phyloP scores from a whole-genome alignment of 176 grass and related monocot species.

The Sorghum bicolor region Sorghum_bicolor_NCBIv3 NC_012872.2:65697501-65698000 shows the following conservation, averaged over 20 bases:
- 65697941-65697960: slow-evolving; percentile 40
- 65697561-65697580: not conserved
- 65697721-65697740: slow-evolving; percentile 19
- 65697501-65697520: slow-evolving; percentile 1
- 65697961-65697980: not conserved
- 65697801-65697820: slow-evolving; percentile 51
- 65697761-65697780: slow-evolving; percentile 33
- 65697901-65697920: slow-evolving; percentile 56
- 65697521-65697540: not conserved
- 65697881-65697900: slow-evolving; percentile 47
- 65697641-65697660: not conserved
- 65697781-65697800: slow-evolving; percentile 41
- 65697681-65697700: not conserved
- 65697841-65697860: slow-evolving; percentile 36
- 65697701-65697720: not conserved
- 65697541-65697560: not conserved
- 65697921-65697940: slow-evolving; percentile 50
- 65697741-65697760: slow-evolving; percentile 13
- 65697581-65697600: not conserved
- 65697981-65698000: not conserved
- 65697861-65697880: slow-evolving; percentile 36
- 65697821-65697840: slow-evolving; percentile 64
- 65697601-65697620: not conserved
- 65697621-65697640: not conserved
- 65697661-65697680: not conserved